Evolutionary conservation across 345 rosid genomes (phyloP).

Genomic region (Acer saccharum): DNA sequence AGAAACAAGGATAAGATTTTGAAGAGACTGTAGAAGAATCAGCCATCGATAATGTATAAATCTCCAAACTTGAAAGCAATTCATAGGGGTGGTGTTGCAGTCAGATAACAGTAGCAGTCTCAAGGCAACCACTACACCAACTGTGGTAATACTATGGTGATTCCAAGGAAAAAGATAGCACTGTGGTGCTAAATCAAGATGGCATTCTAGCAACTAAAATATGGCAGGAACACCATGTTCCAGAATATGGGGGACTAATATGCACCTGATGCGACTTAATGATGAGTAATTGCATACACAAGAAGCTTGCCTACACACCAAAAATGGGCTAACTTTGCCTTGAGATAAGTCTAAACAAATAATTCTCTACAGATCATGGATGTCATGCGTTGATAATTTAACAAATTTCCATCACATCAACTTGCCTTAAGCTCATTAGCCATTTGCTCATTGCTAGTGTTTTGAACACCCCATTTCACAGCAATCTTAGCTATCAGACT

Average conservation of each 20-base stretch:
- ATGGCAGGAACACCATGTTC: background rate
- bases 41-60: no score
- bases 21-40: no score
- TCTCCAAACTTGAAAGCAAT: background rate
- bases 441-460: slow-evolving; percentile 80
- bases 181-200: background rate
- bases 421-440: slow-evolving; percentile 76
- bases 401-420: background rate
- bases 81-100: background rate
- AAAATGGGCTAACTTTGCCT: slow-evolving; percentile 1
- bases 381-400: background rate
- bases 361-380: slow-evolving; percentile 2
- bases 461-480: slow-evolving; percentile 80
- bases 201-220: background rate
- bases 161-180: slow-evolving; percentile 9
- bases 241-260: background rate
- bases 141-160: background rate
- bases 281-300: background rate
- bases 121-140: background rate
- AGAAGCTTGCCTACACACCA: background rate
- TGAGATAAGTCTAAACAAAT: background rate
- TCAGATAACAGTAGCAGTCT: background rate
- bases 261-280: background rate
- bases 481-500: slow-evolving; percentile 77
- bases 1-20: background rate